phyloP scores from a whole-genome alignment of 164 flowering plant genomes.

The Chloranthus sessilifolius region DNA sequence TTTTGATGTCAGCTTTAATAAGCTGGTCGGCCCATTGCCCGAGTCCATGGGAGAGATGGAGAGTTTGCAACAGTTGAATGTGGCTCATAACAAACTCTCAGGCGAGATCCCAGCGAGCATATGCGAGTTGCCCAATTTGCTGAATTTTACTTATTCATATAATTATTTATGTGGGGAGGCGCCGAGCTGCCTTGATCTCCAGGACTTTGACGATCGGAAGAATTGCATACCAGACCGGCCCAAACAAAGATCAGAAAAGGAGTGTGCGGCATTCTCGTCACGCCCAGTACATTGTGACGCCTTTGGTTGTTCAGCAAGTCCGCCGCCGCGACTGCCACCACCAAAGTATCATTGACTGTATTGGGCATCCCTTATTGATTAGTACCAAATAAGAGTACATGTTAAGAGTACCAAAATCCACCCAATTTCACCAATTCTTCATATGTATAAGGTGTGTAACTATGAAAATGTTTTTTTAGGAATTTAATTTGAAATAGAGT shows the following conservation, averaged over 20 bases:
- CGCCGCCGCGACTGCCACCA: conserved; percentile 1
- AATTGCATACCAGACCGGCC: conserved; percentile 53
- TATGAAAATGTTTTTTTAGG: too few species aligned
- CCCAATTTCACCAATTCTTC: neutral
- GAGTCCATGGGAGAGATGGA: conserved; percentile 34
- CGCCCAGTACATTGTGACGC: conserved; percentile 44
- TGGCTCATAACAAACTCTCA: conserved; percentile 60
- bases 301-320: neutral
- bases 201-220: conserved; percentile 26
- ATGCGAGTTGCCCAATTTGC: conserved; percentile 49
- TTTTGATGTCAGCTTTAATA: conserved; percentile 72
- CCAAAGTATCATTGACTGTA: too few species aligned
- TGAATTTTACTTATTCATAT: conserved; percentile 63
- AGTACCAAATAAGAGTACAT: neutral
- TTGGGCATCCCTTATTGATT: too few species aligned
- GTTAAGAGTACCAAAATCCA: neutral
- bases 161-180: conserved; percentile 66
- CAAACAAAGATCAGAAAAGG: conserved; percentile 33
- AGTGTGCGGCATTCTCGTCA: conserved; percentile 44
- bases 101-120: conserved; percentile 52
- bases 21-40: conserved; percentile 56
- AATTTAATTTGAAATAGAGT: too few species aligned
- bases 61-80: conserved; percentile 66
- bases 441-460: too few species aligned
- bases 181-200: conserved; percentile 27